Evolutionary conservation across 106 monocot species (phyloP).

Genomic region (Apostasia shenzhenica): DNA sequence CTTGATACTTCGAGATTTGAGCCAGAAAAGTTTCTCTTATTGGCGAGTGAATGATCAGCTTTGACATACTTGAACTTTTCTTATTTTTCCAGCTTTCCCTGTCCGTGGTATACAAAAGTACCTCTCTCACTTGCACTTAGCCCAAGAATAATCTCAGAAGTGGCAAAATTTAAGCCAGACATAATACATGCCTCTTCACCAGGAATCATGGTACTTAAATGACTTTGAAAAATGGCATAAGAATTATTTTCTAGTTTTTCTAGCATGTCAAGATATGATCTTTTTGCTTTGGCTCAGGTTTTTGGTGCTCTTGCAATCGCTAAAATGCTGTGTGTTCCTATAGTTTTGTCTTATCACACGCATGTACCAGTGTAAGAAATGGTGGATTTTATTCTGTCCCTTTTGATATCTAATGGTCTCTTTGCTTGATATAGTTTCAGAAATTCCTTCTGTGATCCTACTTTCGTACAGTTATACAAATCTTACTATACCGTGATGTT

Average conservation of each 20-base stretch:
- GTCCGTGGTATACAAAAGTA: slow-evolving; percentile 81
- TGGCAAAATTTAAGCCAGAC: slow-evolving; percentile 87
- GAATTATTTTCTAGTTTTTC: not conserved
- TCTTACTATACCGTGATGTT: too few relatives aligned
- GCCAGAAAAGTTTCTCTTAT: too few relatives aligned
- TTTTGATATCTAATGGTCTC: not conserved
- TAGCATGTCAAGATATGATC: not conserved
- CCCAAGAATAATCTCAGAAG: slow-evolving; percentile 86
- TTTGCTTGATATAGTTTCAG: not conserved
- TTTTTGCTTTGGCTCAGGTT: slow-evolving; percentile 42
- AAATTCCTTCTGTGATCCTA: not conserved
- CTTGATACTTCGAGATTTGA: slow-evolving; percentile 1
- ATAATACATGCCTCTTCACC: slow-evolving; percentile 94
- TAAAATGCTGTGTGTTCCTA: slow-evolving; percentile 75
- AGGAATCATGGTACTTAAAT: slow-evolving; percentile 70
- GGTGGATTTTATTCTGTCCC: not conserved
- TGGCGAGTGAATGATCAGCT: not conserved
- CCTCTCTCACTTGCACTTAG: slow-evolving; percentile 85
- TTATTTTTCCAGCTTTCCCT: slow-evolving; percentile 68
- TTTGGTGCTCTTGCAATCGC: slow-evolving; percentile 93
- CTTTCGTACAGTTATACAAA: too few relatives aligned
- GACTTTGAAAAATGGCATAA: not conserved
- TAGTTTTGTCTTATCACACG: slow-evolving; percentile 98
- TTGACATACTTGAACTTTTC: not conserved
- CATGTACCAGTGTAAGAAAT: slow-evolving; percentile 84